These are phyloP conservation scores for Ambrosia hybrid DNA, from an alignment of 140 eudicot species.

Conservation along the genomic window DNA sequence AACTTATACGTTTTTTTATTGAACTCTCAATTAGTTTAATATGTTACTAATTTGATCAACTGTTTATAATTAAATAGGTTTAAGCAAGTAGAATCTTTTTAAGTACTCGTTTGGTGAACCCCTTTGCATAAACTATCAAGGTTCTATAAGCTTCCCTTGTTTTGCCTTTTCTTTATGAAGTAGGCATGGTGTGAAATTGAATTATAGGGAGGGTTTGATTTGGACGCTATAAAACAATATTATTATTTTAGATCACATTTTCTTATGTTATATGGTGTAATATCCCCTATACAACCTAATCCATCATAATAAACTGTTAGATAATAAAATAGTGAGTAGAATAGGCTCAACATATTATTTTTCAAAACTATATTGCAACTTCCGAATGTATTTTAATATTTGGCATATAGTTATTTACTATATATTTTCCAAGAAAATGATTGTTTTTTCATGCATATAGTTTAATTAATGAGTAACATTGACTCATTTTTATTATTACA, in stretches of 20 bases:
- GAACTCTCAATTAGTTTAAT: background rate
- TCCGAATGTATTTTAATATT: background rate
- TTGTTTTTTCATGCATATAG: too few species aligned
- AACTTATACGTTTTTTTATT: background rate
- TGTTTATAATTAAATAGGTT: background rate
- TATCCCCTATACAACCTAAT: background rate
- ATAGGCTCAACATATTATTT: background rate
- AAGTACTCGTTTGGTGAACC: constrained; percentile 34
- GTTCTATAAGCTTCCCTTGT: constrained; percentile 14
- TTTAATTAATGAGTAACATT: too few species aligned
- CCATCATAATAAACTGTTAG: background rate
- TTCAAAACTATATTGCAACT: background rate
- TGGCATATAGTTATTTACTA: background rate
- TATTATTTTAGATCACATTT: background rate
- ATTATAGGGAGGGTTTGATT: constrained; percentile 14
- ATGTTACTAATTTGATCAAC: background rate
- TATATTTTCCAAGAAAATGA: background rate
- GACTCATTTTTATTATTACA: too few species aligned
- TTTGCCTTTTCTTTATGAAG: constrained; percentile 30
- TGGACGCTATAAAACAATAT: background rate
- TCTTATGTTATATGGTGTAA: background rate
- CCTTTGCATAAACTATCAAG: constrained; percentile 20
- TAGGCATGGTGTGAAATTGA: constrained; percentile 31
- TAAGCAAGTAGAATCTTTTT: constrained; percentile 25
- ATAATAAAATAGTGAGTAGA: background rate